These are phyloP conservation scores for Calonectria honghensis DNA, from an alignment of 2,329 filamentous ascomycete genomes.

Conservation along the genomic window DNA sequence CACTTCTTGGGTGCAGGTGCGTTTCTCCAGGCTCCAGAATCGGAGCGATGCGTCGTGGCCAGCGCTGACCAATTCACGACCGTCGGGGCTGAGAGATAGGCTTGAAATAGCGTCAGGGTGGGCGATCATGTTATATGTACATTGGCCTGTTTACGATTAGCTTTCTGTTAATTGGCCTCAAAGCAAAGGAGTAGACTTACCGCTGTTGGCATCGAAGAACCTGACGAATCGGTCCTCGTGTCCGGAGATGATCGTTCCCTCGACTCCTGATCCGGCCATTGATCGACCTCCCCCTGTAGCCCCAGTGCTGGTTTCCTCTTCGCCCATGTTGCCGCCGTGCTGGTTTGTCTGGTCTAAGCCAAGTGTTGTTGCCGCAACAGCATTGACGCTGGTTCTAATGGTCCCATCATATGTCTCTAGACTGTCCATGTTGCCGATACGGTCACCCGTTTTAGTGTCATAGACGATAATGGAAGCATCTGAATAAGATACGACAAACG, in stretches of 20 bases:
- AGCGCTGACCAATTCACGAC: conserved; percentile 94
- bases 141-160: conserved; percentile 82
- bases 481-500: conserved; percentile 93
- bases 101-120: conserved; percentile 95
- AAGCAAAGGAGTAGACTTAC: conserved; percentile 77
- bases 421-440: conserved; percentile 94
- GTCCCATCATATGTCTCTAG: conserved; percentile 95
- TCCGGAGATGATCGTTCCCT: conserved; percentile 95
- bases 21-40: conserved; percentile 98
- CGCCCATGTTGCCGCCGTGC: conserved; percentile 76
- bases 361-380: conserved; percentile 89
- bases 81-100: conserved; percentile 93
- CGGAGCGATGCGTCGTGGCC: conserved; percentile 96
- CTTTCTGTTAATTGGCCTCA: conserved; percentile 18
- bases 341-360: conserved; percentile 82
- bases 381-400: conserved; percentile 86
- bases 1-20: conserved; percentile 95
- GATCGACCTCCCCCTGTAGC: conserved; percentile 83
- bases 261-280: conserved; percentile 84
- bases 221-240: conserved; percentile 97
- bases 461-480: conserved; percentile 94
- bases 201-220: conserved; percentile 99
- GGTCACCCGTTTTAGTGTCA: conserved; percentile 93
- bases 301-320: conserved; percentile 84
- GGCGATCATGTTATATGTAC: conserved; percentile 98